Base-by-base conservation (phyloP, 495 filamentous ascomycete genomes). In the Tuber borchii region DNA sequence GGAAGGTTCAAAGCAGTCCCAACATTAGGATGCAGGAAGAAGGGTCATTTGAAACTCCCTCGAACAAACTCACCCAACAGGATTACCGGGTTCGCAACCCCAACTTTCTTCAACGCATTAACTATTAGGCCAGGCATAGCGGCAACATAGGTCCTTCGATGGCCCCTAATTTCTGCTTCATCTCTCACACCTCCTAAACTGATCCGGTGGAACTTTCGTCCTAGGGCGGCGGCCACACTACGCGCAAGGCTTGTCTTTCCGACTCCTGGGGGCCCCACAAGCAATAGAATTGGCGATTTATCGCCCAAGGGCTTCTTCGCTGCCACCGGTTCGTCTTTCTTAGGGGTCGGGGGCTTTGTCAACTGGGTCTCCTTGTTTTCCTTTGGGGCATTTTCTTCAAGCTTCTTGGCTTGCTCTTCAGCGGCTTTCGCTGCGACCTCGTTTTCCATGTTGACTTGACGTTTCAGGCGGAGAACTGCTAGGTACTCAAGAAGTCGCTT, bases 91-190 rank as follows among this genome's bases (percentile, higher is more conserved):
- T 99, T 99, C 5, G 93, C 90, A 26, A 98, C 94, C 51, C 94
- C 95, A 70, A 95, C 96, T 84, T 98, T 99, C 87, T 95, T 96
- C 72, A 99, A 85, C 7, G 95, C 96, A 83, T 93, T 93, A 70
- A 97, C 94, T 72, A 99, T 92, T 70, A 98, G 85, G 44, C 96
- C 96, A 17, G 96, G 96, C 95, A 99, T 97, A 71, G 96, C 96
- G 19, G 96, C 96, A 73, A 99, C 95, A 83, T 99, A 99, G 2
- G 96, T 99, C 71, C 96, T 89, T 68, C 96, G 89, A 85, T 99
- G 96, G 9, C 96, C 96, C 70, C 96, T 88, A 76, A 99, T 98
- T 85, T 98, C 96, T 10, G 96, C 96, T 83, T 99, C 96, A 80
- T 98, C 96, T 42, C 95, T 86, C 31, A 99, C 94, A 80, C 96